Conservation (phyloP, 163 green algal species). For the Chlamydomonas reinhardtii region DNA sequence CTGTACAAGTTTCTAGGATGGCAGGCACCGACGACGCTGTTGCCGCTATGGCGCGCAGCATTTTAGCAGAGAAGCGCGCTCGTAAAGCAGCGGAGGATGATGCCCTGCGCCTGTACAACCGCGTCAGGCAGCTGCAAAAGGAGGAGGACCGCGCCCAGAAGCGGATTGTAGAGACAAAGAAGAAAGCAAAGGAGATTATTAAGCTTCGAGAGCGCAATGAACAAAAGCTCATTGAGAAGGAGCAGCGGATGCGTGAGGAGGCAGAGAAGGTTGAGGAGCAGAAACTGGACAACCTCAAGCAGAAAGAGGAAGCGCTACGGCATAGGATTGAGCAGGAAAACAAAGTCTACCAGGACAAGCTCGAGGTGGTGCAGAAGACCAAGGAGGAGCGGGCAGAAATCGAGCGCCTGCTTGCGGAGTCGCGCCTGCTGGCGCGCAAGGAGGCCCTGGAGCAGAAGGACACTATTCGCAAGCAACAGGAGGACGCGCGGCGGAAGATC, state of each 20-base stretch:
- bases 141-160: constrained; percentile 75
- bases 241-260: constrained; percentile 60
- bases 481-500: constrained; percentile 61
- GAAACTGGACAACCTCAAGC: constrained; percentile 63
- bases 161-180: constrained; percentile 76
- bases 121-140: constrained; percentile 80
- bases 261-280: constrained; percentile 65
- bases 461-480: constrained; percentile 63
- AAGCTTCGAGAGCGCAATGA: constrained; percentile 69
- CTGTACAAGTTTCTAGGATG: no score
- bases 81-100: constrained; percentile 77
- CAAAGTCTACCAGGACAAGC: constrained; percentile 63
- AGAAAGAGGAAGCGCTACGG: constrained; percentile 64
- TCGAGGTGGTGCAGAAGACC: constrained; percentile 59
- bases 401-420: constrained; percentile 67
- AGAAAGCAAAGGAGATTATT: constrained; percentile 72
- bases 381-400: constrained; percentile 71
- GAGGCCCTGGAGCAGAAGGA: constrained; percentile 74
- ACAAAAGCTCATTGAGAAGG: constrained; percentile 68
- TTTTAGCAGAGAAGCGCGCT: constrained; percentile 68
- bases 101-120: constrained; percentile 76
- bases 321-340: constrained; percentile 66
- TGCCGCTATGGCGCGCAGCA: constrained; percentile 44
- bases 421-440: constrained; percentile 60
- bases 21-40: no score